phyloP scores from a whole-genome alignment of 148 eudicot genomes.

The Selenicereus undatus region DNA sequence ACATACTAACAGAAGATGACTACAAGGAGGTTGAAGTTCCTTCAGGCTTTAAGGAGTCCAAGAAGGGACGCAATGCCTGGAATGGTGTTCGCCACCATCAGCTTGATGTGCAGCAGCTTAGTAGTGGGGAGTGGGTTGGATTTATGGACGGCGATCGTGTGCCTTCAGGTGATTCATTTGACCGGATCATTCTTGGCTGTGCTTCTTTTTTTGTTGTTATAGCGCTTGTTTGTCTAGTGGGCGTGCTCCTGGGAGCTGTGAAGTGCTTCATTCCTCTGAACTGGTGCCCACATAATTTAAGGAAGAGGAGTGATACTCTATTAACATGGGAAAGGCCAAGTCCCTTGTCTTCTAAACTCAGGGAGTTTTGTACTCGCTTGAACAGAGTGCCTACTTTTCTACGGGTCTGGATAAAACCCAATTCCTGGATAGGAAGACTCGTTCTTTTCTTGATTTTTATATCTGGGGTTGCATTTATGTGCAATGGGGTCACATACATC shows the following conservation, averaged over 20 bases:
- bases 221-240: slow-evolving; percentile 50
- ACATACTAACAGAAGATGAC: slow-evolving; percentile 56
- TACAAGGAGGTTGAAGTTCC: slow-evolving; percentile 77
- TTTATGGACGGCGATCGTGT: slow-evolving; percentile 89
- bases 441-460: slow-evolving; percentile 48
- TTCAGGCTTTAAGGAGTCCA: slow-evolving; percentile 49
- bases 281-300: slow-evolving; percentile 76
- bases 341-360: slow-evolving; percentile 45
- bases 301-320: slow-evolving; percentile 70
- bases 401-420: slow-evolving; percentile 61
- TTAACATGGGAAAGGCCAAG: slow-evolving; percentile 62
- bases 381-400: slow-evolving; percentile 51
- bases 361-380: slow-evolving; percentile 60
- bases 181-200: slow-evolving; percentile 56
- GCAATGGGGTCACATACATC: slow-evolving; percentile 49
- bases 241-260: slow-evolving; percentile 69
- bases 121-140: slow-evolving; percentile 76
- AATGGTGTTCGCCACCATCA: slow-evolving; percentile 86
- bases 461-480: slow-evolving; percentile 49
- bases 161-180: slow-evolving; percentile 68
- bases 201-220: slow-evolving; percentile 48
- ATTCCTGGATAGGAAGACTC: slow-evolving; percentile 42
- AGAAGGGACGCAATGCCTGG: slow-evolving; percentile 80
- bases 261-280: slow-evolving; percentile 71
- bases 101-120: slow-evolving; percentile 76